Conservation (phyloP, 371 early-diverging fungal genomes). For the Circinella minor region DNA sequence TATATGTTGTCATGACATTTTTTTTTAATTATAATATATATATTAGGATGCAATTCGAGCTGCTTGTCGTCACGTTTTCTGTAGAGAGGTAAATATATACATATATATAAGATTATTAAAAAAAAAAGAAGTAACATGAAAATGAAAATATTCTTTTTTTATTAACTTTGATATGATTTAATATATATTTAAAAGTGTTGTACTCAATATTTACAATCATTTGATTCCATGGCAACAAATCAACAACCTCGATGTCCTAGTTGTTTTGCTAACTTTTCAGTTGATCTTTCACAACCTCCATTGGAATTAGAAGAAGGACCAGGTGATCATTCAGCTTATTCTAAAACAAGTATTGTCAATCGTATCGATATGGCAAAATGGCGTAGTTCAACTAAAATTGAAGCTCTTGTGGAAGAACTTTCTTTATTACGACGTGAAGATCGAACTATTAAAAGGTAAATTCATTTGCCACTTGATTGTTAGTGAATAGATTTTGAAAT, state of each 20-base stretch:
- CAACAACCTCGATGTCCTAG: slow-evolving; percentile 78
- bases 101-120: too few relatives aligned
- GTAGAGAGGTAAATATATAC: slow-evolving; percentile 65
- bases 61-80: slow-evolving; percentile 92
- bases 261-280: slow-evolving; percentile 80
- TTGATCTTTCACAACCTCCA: slow-evolving; percentile 82
- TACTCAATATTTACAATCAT: slow-evolving; percentile 45
- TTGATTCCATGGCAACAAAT: slow-evolving; percentile 31
- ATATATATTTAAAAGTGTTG: slow-evolving; percentile 33
- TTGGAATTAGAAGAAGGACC: slow-evolving; percentile 38
- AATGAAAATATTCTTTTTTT: neutral
- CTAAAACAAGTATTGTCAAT: slow-evolving; percentile 86
- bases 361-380: slow-evolving; percentile 89
- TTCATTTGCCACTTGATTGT: too few relatives aligned
- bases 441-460: slow-evolving; percentile 80
- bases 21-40: too few relatives aligned
- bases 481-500: too few relatives aligned
- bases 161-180: neutral
- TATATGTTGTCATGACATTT: too few relatives aligned
- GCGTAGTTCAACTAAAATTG: slow-evolving; percentile 89
- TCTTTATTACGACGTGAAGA: slow-evolving; percentile 77
- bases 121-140: too few relatives aligned
- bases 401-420: slow-evolving; percentile 92
- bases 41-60: slow-evolving; percentile 81
- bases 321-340: slow-evolving; percentile 39